Percentiles rank a stretch among this genome's conserved stretches.
These are phyloP conservation scores for Acorus gramineus DNA, from an alignment of 106 monocot genomes.

Conservation along the genomic window DNA sequence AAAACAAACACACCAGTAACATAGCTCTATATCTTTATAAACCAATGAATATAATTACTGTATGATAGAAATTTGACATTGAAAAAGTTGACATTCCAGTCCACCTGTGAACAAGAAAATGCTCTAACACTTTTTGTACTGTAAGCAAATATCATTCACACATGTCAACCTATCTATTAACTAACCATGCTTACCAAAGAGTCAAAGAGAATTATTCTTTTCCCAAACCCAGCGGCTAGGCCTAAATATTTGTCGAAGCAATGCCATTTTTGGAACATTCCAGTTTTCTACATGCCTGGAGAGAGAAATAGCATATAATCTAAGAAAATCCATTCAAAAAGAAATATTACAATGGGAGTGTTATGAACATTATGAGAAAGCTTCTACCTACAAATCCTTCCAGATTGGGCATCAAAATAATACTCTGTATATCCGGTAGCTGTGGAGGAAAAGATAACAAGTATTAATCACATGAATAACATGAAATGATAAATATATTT, in stretches of 20 bases:
- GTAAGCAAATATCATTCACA: no score
- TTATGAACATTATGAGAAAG: background rate
- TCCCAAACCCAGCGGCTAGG: constrained; percentile 77
- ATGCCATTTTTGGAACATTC: constrained; percentile 98
- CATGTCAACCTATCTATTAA: no score
- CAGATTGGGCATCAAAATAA: constrained; percentile 67
- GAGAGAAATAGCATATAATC: background rate
- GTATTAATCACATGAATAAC: background rate
- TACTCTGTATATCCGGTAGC: constrained; percentile 98
- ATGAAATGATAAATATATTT: background rate
- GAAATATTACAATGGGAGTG: background rate
- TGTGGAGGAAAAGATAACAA: constrained; percentile 13
- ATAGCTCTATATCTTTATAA: no score
- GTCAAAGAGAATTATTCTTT: background rate
- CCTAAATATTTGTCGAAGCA: constrained; percentile 83
- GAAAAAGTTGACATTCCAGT: no score
- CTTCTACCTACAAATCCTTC: constrained; percentile 61
- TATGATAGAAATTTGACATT: no score
- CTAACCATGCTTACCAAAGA: no score
- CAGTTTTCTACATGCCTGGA: constrained; percentile 91
- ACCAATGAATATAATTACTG: no score
- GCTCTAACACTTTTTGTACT: no score
- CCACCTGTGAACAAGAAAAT: no score
- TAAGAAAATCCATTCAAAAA: background rate
- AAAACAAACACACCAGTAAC: no score